These are phyloP conservation scores for Chrysosporium keratinophilum DNA, from an alignment of 2,329 filamentous ascomycete species.

Conservation along the genomic window DNA sequence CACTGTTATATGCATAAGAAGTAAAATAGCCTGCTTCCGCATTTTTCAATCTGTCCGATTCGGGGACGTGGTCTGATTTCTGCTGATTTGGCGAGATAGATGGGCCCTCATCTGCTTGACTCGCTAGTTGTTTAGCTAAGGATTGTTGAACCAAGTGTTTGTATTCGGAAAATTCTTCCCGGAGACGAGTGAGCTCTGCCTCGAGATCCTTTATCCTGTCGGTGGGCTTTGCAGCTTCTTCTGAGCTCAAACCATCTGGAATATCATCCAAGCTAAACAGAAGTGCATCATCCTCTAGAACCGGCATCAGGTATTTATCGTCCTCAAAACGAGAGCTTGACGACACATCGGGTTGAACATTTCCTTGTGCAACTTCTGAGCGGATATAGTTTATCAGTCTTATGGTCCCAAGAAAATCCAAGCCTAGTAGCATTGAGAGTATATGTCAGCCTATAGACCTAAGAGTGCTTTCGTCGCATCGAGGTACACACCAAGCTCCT, in stretches of 20 bases:
- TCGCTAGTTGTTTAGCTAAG: slow-evolving; percentile 54
- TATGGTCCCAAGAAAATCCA: slow-evolving; percentile 64
- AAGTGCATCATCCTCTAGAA: slow-evolving; percentile 78
- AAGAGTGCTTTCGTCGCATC: background rate
- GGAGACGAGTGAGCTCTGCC: slow-evolving; percentile 50
- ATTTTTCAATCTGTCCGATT: slow-evolving; percentile 35
- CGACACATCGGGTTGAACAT: slow-evolving; percentile 46
- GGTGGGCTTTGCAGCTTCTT: slow-evolving; percentile 32
- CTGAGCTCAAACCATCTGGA: slow-evolving; percentile 30
- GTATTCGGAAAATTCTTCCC: slow-evolving; percentile 55
- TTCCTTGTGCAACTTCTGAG: slow-evolving; percentile 38
- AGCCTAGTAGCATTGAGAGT: slow-evolving; percentile 33
- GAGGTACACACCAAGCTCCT: slow-evolving; percentile 38
- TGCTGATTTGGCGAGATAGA: background rate
- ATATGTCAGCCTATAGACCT: slow-evolving; percentile 3
- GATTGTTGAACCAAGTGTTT: slow-evolving; percentile 56
- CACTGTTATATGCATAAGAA: slow-evolving; percentile 59
- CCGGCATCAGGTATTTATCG: slow-evolving; percentile 71
- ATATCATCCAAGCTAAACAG: slow-evolving; percentile 81
- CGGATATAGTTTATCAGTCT: slow-evolving; percentile 63
- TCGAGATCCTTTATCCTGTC: slow-evolving; percentile 49
- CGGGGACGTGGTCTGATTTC: slow-evolving; percentile 18
- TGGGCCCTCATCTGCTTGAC: slow-evolving; percentile 39
- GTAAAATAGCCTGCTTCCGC: slow-evolving; percentile 53
- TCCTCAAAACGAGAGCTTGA: slow-evolving; percentile 56